Evolutionary conservation across 129 eudicot genomes (phyloP).

Genomic region (Centaurea solstitialis): DNA sequence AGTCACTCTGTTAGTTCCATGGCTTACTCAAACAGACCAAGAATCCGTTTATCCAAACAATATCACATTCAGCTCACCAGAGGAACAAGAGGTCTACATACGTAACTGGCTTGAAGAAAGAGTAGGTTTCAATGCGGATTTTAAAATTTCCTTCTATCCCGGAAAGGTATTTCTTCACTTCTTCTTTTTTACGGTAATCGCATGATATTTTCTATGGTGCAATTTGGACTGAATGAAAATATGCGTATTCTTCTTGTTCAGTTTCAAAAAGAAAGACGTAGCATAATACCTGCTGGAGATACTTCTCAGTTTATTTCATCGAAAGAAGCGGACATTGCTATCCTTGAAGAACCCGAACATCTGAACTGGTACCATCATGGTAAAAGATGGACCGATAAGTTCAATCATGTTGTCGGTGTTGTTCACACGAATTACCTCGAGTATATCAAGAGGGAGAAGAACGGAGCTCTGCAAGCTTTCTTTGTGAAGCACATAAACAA

Average conservation of each 20-base stretch:
- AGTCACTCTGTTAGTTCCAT: constrained; percentile 87
- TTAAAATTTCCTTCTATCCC: constrained; percentile 93
- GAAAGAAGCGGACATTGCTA: constrained; percentile 91
- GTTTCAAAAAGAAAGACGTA: constrained; percentile 88
- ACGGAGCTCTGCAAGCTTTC: constrained; percentile 93
- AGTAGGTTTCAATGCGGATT: constrained; percentile 84
- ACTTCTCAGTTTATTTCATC: constrained; percentile 85
- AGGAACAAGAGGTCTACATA: constrained; percentile 89
- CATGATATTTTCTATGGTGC: not conserved
- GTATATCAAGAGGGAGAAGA: constrained; percentile 89
- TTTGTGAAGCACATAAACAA: constrained; percentile 90
- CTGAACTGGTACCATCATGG: constrained; percentile 98
- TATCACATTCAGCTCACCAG: constrained; percentile 80
- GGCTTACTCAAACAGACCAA: constrained; percentile 95
- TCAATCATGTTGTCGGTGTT: constrained; percentile 96
- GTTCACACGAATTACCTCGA: constrained; percentile 98
- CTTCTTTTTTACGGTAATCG: not conserved
- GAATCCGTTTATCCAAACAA: constrained; percentile 91
- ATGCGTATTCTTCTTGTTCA: constrained; percentile 25
- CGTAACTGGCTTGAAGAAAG: constrained; percentile 94
- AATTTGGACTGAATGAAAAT: not conserved
- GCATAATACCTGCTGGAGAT: constrained; percentile 96
- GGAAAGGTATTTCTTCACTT: constrained; percentile 67
- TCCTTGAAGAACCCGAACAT: constrained; percentile 97
- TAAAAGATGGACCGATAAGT: constrained; percentile 95